Percentiles rank a stretch among this genome's conserved stretches.
phyloP scores from a whole-genome alignment of 768 basidiomycete genomes.

The Lactarius psammicola region DNA sequence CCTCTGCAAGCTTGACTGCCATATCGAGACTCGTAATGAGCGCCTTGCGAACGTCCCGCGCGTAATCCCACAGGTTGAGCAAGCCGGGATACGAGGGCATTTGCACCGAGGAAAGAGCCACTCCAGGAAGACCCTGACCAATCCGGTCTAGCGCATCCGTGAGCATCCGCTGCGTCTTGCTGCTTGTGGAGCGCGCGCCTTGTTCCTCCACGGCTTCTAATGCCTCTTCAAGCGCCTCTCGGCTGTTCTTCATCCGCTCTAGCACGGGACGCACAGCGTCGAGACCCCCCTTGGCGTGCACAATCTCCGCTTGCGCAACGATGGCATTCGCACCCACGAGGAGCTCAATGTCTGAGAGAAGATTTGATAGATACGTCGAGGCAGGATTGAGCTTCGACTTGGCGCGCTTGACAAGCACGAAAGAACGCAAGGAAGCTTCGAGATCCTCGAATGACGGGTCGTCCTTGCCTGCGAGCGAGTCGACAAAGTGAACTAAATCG shows the following conservation, averaged over 20 bases:
- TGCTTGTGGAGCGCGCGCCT: conserved; percentile 52
- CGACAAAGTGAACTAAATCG: conserved; percentile 97
- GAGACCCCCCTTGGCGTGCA: conserved; percentile 69
- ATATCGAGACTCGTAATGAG: conserved; percentile 81
- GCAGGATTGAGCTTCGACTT: conserved; percentile 95
- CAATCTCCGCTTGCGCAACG: conserved; percentile 76
- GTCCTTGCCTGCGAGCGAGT: conserved; percentile 74
- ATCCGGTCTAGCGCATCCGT: conserved; percentile 71
- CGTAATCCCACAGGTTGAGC: conserved; percentile 82
- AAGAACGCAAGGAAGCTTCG: conserved; percentile 86
- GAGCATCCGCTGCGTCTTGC: conserved; percentile 58
- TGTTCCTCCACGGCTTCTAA: conserved; percentile 80
- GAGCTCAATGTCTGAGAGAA: conserved; percentile 88
- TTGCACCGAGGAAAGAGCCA: conserved; percentile 43
- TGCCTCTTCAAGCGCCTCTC: conserved; percentile 73
- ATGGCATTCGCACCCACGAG: conserved; percentile 84
- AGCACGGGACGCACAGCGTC: conserved; percentile 71
- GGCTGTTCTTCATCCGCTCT: conserved; percentile 78
- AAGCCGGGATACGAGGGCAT: conserved; percentile 86
- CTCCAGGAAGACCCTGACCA: conserved; percentile 68
- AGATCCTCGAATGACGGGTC: conserved; percentile 81
- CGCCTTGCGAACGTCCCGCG: conserved; percentile 68
- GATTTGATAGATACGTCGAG: conserved; percentile 83
- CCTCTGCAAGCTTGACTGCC: conserved; percentile 76
- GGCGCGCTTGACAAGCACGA: conserved; percentile 93